These are phyloP conservation scores for Anthracocystis setariae DNA, from an alignment of 1,284 basidiomycete genomes.

Conservation along the genomic window DNA sequence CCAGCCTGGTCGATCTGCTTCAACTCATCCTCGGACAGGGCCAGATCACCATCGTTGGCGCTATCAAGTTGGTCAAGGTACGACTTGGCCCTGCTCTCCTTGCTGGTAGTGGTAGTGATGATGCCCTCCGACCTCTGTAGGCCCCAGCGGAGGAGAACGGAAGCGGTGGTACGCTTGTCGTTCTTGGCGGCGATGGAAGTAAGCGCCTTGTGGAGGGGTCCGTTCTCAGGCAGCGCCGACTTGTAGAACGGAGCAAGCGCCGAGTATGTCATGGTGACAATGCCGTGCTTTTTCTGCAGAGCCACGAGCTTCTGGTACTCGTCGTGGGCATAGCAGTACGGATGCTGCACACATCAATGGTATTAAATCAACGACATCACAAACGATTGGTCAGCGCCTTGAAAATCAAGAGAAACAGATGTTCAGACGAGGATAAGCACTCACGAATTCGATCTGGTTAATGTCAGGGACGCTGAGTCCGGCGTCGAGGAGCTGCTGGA, in stretches of 20 bases:
- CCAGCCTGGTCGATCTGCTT: conserved; percentile 50
- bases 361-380: neutral
- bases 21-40: conserved; percentile 38
- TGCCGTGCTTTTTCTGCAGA: conserved; percentile 45
- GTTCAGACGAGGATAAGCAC: conserved; percentile 1
- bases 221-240: conserved; percentile 24
- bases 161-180: conserved; percentile 30
- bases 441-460: conserved; percentile 58
- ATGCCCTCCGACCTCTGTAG: conserved; percentile 49
- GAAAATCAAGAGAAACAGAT: neutral
- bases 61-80: conserved; percentile 46
- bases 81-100: conserved; percentile 41
- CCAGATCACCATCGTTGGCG: conserved; percentile 26
- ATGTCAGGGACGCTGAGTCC: conserved; percentile 51
- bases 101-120: conserved; percentile 52
- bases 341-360: conserved; percentile 19
- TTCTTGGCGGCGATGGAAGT: conserved; percentile 40
- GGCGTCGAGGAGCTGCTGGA: conserved; percentile 51
- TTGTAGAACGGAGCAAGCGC: conserved; percentile 51
- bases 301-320: conserved; percentile 47
- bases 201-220: conserved; percentile 39
- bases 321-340: conserved; percentile 35
- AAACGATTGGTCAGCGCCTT: too few species aligned
- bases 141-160: conserved; percentile 50
- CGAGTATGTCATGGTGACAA: conserved; percentile 53